phyloP scores from a whole-genome alignment of 2,329 filamentous ascomycete genomes.

The Apiospora koreana region DNA sequence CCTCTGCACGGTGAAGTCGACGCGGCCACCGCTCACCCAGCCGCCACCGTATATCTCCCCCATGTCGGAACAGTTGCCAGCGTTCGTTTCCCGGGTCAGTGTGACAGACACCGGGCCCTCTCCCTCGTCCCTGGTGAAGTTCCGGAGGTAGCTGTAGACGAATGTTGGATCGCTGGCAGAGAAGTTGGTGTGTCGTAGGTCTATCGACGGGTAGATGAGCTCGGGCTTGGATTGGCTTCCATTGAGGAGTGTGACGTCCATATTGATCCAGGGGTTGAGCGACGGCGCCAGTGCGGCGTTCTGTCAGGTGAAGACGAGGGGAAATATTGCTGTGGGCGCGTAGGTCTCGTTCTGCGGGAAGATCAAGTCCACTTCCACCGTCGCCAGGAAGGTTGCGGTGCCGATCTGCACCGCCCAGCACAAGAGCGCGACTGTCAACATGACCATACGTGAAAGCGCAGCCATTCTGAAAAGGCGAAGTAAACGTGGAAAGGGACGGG shows the following conservation, averaged over 20 bases:
- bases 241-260: constrained; percentile 1
- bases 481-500: background rate
- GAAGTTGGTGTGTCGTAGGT: background rate
- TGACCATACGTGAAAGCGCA: background rate
- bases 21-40: background rate
- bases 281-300: constrained; percentile 19
- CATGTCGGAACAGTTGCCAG: background rate
- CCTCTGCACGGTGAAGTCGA: background rate
- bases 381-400: background rate
- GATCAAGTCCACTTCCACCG: constrained; percentile 25
- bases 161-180: background rate
- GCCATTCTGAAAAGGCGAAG: background rate
- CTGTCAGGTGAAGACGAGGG: constrained; percentile 27
- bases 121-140: background rate
- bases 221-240: constrained; percentile 8
- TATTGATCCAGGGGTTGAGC: constrained; percentile 10
- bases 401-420: background rate
- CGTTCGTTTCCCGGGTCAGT: constrained; percentile 11
- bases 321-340: constrained; percentile 23
- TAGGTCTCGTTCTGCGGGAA: constrained; percentile 31
- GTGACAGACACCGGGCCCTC: background rate
- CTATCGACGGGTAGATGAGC: background rate
- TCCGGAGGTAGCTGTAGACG: background rate
- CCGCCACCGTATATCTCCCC: background rate
- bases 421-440: background rate